These are phyloP conservation scores for Pseudogymnoascus sp. DNA, from an alignment of 2,329 filamentous ascomycete genomes.

Conservation along the genomic window DNA sequence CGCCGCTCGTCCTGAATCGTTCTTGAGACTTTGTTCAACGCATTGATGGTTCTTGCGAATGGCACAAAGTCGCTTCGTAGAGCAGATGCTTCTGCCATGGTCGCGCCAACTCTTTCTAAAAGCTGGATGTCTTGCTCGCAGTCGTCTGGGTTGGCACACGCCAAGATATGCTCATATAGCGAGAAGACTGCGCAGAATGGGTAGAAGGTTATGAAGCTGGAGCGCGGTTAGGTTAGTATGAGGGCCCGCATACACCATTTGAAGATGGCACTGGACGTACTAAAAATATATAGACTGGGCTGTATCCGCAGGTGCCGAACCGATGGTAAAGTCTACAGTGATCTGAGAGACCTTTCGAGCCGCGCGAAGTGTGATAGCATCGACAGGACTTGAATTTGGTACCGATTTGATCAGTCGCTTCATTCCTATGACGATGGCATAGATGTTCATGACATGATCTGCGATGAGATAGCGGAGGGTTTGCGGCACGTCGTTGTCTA, in stretches of 20 bases:
- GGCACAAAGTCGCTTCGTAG: slow-evolving; percentile 2
- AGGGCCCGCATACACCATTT: neutral
- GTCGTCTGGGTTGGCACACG: neutral
- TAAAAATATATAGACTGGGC: neutral
- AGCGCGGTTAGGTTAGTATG: neutral
- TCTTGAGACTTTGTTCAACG: neutral
- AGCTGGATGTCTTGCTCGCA: neutral
- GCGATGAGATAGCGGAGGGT: neutral
- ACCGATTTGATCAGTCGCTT: neutral
- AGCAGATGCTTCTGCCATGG: neutral
- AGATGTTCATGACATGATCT: slow-evolving; percentile 1
- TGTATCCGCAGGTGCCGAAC: neutral
- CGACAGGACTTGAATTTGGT: neutral
- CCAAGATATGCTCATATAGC: neutral
- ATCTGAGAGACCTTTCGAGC: neutral
- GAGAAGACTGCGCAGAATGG: slow-evolving; percentile 2
- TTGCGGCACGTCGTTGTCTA: neutral
- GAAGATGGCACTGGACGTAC: neutral
- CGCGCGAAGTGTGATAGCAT: slow-evolving; percentile 3
- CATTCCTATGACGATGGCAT: neutral
- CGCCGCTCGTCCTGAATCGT: slow-evolving; percentile 2
- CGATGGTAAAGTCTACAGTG: neutral
- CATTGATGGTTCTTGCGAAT: slow-evolving; percentile 3
- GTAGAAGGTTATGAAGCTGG: slow-evolving; percentile 1
- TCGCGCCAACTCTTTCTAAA: neutral